Percentiles rank a stretch among this genome's conserved stretches.
phyloP scores from a whole-genome alignment of 148 eudicot species.

The Cornus controversa region DNA sequence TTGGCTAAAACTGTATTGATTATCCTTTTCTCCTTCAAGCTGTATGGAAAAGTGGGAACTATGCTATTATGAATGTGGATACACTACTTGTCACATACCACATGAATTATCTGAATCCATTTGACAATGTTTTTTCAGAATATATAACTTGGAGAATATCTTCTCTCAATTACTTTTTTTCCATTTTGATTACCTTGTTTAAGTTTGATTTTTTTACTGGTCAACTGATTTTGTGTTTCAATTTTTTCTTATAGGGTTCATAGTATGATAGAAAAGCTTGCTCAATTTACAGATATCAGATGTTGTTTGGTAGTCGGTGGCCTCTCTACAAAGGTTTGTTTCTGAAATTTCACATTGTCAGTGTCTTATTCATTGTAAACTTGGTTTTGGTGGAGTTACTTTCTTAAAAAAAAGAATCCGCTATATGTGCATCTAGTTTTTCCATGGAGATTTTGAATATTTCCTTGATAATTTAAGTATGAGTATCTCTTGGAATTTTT shows the following conservation, averaged over 20 bases:
- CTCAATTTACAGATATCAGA: conserved; percentile 86
- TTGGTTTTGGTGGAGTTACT: background rate
- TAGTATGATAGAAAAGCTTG: conserved; percentile 84
- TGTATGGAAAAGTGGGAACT: no score
- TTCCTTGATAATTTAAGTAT: background rate
- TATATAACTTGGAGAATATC: background rate
- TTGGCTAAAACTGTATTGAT: no score
- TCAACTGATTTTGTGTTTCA: background rate
- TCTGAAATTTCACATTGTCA: background rate
- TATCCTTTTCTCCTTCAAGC: no score
- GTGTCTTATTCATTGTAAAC: background rate
- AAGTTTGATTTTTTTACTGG: background rate
- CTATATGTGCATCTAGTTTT: background rate
- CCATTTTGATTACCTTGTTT: background rate
- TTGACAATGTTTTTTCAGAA: background rate
- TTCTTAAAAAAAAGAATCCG: background rate
- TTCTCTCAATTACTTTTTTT: background rate
- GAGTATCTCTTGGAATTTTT: background rate
- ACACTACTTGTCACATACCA: no score
- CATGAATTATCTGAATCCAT: no score
- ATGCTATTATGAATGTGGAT: no score
- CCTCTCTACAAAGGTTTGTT: conserved; percentile 72
- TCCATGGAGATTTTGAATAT: background rate
- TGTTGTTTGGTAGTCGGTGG: conserved; percentile 90
- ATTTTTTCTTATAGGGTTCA: conserved; percentile 62